These are phyloP conservation scores for Melocanna baccifera DNA, from an alignment of 176 grass and related monocot genomes.

Conservation along the genomic window DNA sequence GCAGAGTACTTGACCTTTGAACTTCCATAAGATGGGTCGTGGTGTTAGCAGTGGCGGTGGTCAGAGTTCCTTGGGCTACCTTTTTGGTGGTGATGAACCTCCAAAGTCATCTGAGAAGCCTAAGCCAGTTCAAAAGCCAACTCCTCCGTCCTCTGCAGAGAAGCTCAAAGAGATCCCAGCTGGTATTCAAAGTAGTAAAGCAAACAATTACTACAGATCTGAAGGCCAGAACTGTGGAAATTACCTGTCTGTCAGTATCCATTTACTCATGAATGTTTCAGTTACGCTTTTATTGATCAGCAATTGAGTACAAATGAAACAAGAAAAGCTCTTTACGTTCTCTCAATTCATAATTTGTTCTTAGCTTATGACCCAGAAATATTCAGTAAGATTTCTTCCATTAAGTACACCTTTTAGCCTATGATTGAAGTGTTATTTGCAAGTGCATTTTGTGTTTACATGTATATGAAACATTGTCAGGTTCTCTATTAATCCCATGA, in stretches of 20 bases:
- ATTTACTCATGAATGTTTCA: background rate
- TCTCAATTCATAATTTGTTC: background rate
- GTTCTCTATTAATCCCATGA: background rate
- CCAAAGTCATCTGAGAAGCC: constrained; percentile 42
- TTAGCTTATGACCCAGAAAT: background rate
- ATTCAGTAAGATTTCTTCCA: background rate
- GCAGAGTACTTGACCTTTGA: constrained; percentile 6
- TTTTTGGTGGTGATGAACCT: constrained; percentile 51
- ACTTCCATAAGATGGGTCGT: constrained; percentile 44
- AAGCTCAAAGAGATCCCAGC: constrained; percentile 55
- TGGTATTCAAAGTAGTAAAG: constrained; percentile 50
- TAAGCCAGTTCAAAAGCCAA: constrained; percentile 38
- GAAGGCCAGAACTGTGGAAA: constrained; percentile 66
- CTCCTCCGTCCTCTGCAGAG: constrained; percentile 44
- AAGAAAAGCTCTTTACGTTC: background rate
- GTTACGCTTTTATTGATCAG: background rate
- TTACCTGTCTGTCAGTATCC: constrained; percentile 49
- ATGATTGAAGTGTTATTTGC: background rate
- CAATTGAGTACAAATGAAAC: background rate
- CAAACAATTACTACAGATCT: constrained; percentile 47
- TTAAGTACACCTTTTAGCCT: background rate
- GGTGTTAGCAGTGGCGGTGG: constrained; percentile 64
- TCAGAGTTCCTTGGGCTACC: constrained; percentile 66
- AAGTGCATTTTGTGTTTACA: constrained; percentile 4
- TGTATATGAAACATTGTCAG: background rate